Conservation (phyloP, 306 rosid species). For the Cucumis melo region DNA sequence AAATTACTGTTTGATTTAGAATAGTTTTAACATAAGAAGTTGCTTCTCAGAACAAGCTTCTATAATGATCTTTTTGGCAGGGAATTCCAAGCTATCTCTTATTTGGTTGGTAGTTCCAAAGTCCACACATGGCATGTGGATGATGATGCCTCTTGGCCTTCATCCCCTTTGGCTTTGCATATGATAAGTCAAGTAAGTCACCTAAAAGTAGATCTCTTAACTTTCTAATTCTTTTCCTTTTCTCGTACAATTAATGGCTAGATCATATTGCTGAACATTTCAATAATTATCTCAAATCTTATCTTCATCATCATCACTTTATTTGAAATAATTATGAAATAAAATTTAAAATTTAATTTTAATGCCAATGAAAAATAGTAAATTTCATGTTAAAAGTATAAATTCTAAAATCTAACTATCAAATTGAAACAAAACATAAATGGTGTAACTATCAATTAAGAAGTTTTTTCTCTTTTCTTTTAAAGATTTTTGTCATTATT, state of each 20-base stretch:
- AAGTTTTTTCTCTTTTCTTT: too few species aligned
- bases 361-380: too few species aligned
- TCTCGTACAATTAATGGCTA: neutral
- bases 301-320: too few species aligned
- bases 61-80: neutral
- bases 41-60: neutral
- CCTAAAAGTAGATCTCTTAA: neutral
- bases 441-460: too few species aligned
- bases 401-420: too few species aligned
- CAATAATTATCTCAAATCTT: neutral
- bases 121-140: constrained; percentile 5
- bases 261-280: neutral
- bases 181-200: constrained; percentile 2
- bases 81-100: neutral
- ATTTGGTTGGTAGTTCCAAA: neutral
- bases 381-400: too few species aligned
- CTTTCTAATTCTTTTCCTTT: neutral
- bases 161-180: neutral
- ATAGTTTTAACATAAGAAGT: neutral
- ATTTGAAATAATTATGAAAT: too few species aligned
- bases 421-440: too few species aligned
- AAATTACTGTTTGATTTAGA: neutral
- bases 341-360: too few species aligned
- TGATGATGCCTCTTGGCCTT: neutral
- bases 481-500: too few species aligned